Evolutionary conservation across 2,329 filamentous ascomycete genomes (phyloP).

Genomic region (Dryadomyces quercus-mongolicae): DNA sequence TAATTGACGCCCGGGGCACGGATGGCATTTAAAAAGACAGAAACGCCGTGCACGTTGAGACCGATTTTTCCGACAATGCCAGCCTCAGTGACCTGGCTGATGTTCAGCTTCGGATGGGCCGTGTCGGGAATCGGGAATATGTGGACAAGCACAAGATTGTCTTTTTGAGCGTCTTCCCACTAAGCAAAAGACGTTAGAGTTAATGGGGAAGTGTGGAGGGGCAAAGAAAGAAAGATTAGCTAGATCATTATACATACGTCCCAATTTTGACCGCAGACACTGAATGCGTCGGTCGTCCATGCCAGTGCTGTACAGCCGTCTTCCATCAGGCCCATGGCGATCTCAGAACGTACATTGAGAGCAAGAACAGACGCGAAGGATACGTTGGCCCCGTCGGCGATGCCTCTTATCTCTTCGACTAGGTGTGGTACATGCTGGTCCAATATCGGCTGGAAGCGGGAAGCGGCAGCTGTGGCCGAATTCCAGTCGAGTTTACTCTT

Average conservation of each 20-base stretch:
- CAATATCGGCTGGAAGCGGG: not conserved
- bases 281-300: slow-evolving; percentile 20
- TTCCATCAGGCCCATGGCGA: slow-evolving; percentile 27
- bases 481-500: slow-evolving; percentile 5
- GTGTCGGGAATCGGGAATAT: not conserved
- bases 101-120: not conserved
- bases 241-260: too few species aligned
- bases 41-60: slow-evolving; percentile 45
- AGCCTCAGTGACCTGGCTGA: slow-evolving; percentile 35
- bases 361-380: slow-evolving; percentile 38
- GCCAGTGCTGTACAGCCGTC: slow-evolving; percentile 31
- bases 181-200: not conserved
- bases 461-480: not conserved
- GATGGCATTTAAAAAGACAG: slow-evolving; percentile 50
- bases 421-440: slow-evolving; percentile 7
- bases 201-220: not conserved
- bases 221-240: too few species aligned
- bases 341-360: slow-evolving; percentile 42
- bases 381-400: slow-evolving; percentile 36
- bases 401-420: slow-evolving; percentile 31
- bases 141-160: not conserved
- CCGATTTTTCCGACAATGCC: slow-evolving; percentile 56
- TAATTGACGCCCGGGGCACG: slow-evolving; percentile 40
- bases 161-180: slow-evolving; percentile 1
- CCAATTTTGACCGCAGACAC: slow-evolving; percentile 5